phyloP scores from a whole-genome alignment of 106 monocot species.

The Iris macrosiphon region DNA sequence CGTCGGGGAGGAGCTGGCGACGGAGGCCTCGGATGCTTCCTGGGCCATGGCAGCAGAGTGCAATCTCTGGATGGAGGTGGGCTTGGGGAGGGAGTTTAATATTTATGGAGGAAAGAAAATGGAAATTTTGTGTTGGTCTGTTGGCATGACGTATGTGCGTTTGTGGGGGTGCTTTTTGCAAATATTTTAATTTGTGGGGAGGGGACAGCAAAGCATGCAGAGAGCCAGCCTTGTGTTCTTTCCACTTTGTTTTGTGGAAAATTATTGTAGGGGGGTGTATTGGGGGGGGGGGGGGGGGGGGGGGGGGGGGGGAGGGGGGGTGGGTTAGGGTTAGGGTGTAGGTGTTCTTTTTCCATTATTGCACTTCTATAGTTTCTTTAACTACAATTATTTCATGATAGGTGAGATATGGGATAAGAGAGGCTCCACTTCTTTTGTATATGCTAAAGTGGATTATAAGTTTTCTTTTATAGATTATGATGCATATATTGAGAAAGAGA shows the following conservation, averaged over 20 bases:
- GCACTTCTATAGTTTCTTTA: too few species aligned
- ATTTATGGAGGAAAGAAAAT: too few species aligned
- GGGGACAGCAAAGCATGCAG: slow-evolving; percentile 24
- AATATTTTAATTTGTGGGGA: neutral
- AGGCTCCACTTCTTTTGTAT: too few species aligned
- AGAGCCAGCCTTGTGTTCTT: slow-evolving; percentile 26
- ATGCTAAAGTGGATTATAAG: too few species aligned
- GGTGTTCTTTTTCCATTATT: too few species aligned
- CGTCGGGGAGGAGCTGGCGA: slow-evolving; percentile 37
- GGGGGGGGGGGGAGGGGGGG: too few species aligned
- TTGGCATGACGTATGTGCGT: slow-evolving; percentile 17
- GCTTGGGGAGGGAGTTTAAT: slow-evolving; percentile 3
- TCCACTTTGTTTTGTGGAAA: slow-evolving; percentile 33
- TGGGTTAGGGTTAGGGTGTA: too few species aligned
- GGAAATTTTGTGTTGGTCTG: neutral
- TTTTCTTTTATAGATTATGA: too few species aligned
- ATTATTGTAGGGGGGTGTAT: slow-evolving; percentile 29
- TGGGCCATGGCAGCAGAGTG: slow-evolving; percentile 39
- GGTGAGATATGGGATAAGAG: too few species aligned
- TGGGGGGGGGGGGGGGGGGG: too few species aligned
- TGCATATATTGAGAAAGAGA: too few species aligned
- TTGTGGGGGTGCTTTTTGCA: neutral
- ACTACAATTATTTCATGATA: too few species aligned
- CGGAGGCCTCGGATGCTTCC: slow-evolving; percentile 63
- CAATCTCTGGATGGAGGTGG: neutral